phyloP scores from a whole-genome alignment of 495 filamentous ascomycete species.

The Podospora pseudoanserina region DNA sequence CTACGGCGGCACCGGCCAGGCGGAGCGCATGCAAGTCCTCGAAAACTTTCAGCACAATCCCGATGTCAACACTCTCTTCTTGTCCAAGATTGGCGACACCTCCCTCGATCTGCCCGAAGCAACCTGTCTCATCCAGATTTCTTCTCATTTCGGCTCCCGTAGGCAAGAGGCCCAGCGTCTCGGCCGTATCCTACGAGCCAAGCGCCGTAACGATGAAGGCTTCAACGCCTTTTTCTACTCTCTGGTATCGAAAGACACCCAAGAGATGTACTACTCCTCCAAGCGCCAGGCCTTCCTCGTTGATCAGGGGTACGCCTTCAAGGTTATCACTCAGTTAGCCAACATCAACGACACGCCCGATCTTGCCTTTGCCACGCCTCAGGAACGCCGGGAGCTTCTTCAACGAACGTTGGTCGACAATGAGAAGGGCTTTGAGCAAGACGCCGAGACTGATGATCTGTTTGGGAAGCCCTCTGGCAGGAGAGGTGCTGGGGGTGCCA shows the following conservation, averaged over 20 bases:
- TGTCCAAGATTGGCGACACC: constrained; percentile 97
- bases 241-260: constrained; percentile 91
- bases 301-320: constrained; percentile 98
- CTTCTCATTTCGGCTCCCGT: constrained; percentile 95
- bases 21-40: constrained; percentile 82
- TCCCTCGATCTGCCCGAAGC: constrained; percentile 95
- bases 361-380: constrained; percentile 73
- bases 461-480: constrained; percentile 55
- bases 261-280: constrained; percentile 97
- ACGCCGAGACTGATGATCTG: constrained; percentile 77
- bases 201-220: constrained; percentile 94
- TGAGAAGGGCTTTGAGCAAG: constrained; percentile 71
- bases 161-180: constrained; percentile 95
- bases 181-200: constrained; percentile 91
- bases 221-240: constrained; percentile 99
- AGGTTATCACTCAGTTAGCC: constrained; percentile 94
- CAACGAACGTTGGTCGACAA: constrained; percentile 91
- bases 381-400: constrained; percentile 83
- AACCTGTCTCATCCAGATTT: constrained; percentile 97
- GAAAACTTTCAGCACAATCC: constrained; percentile 97
- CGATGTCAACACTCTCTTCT: constrained; percentile 89
- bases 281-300: constrained; percentile 98
- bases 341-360: constrained; percentile 82
- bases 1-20: constrained; percentile 82
- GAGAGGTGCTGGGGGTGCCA: constrained; percentile 29